These are phyloP conservation scores for Naegleria fowleri DNA, from an alignment of 208 protist species.

Conservation along the genomic window DNA sequence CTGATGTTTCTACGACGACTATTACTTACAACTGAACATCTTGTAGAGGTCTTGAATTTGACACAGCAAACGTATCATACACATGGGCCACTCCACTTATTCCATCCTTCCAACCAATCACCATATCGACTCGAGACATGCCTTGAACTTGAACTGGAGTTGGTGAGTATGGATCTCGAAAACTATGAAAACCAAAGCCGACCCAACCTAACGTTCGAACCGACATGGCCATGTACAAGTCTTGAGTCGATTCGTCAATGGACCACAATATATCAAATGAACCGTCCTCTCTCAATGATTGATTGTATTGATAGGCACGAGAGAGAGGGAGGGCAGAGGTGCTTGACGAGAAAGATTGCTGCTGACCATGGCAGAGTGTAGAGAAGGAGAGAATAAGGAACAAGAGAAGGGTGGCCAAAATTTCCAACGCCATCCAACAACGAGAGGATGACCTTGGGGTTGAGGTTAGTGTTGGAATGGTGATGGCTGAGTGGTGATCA, in stretches of 20 bases:
- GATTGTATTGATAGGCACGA: not conserved
- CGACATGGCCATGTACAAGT: not conserved
- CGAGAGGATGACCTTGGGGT: no score
- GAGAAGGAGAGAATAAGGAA: no score
- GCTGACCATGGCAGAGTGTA: no score
- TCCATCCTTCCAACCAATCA: not conserved
- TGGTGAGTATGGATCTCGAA: not conserved
- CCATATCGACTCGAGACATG: not conserved
- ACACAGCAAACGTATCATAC: not conserved
- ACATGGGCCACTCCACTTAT: not conserved
- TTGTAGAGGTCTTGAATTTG: not conserved
- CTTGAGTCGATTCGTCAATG: not conserved
- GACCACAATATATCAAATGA: not conserved
- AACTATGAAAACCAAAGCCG: not conserved
- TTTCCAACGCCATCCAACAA: no score
- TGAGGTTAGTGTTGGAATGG: no score
- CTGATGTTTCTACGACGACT: no score
- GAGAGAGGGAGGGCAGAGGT: not conserved
- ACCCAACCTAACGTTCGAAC: not conserved
- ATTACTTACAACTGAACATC: not conserved
- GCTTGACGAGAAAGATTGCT: no score
- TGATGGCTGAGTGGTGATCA: no score
- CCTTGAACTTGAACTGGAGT: not conserved
- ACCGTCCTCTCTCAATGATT: not conserved
- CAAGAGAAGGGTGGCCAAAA: no score